Evolutionary conservation across 228 moss, liverwort and hornwort genomes (phyloP).

Genomic region (Sphagnum magellanicum): DNA sequence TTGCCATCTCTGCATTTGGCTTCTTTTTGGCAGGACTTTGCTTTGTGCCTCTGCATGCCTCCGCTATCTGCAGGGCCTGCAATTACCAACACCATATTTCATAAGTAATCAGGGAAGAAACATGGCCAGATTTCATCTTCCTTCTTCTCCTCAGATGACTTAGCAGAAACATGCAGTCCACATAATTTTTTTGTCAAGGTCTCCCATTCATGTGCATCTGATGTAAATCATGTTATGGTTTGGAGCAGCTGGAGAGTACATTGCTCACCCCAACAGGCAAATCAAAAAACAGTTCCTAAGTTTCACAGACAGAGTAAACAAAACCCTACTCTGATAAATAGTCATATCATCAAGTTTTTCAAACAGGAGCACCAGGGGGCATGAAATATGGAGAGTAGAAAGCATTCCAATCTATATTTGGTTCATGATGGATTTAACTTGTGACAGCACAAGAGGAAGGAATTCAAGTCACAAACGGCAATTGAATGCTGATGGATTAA

Average conservation of each 20-base stretch:
- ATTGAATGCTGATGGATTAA: slow-evolving; percentile 70
- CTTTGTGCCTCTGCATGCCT: slow-evolving; percentile 49
- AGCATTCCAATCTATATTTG: too few relatives aligned
- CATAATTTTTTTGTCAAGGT: background rate
- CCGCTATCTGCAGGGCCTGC: slow-evolving; percentile 68
- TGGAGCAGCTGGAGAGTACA: background rate
- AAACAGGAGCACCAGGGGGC: too few relatives aligned
- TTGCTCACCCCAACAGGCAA: background rate
- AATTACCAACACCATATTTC: background rate
- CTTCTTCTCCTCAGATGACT: background rate
- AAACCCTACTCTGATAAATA: too few relatives aligned
- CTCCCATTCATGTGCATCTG: background rate
- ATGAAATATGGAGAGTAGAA: too few relatives aligned
- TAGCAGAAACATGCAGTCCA: background rate
- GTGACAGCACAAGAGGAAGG: background rate
- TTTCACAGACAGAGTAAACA: background rate
- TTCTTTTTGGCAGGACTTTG: slow-evolving; percentile 29
- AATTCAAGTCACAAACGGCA: slow-evolving; percentile 35
- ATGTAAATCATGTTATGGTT: background rate
- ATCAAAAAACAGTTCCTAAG: background rate
- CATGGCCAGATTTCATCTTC: background rate
- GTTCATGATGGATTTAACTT: background rate
- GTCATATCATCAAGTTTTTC: too few relatives aligned
- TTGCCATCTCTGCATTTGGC: slow-evolving; percentile 67
- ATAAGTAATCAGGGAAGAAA: background rate